Evolutionary conservation across 2,329 filamentous ascomycete genomes (phyloP).

Genomic region (Fusarium palustre): DNA sequence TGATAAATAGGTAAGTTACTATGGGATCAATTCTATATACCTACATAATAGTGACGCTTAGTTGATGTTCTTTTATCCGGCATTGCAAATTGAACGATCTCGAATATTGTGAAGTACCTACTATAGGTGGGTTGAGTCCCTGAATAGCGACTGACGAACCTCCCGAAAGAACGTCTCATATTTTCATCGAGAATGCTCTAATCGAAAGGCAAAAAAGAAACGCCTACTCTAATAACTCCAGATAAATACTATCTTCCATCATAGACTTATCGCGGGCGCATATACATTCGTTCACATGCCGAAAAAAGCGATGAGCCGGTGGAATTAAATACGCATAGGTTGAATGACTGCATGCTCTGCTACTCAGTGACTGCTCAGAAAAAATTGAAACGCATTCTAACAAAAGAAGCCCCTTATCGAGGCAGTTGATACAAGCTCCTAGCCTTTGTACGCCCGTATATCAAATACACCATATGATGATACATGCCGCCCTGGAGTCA

Average conservation of each 20-base stretch:
- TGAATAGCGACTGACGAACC: background rate
- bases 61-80: background rate
- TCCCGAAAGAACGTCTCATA: background rate
- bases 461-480: conserved; percentile 49
- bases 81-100: background rate
- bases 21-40: background rate
- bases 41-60: background rate
- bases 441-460: conserved; percentile 49
- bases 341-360: conserved; percentile 21
- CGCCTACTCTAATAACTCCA: too few species aligned
- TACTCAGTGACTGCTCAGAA: conserved; percentile 31
- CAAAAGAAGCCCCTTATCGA: conserved; percentile 44
- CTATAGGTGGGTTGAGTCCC: background rate
- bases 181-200: background rate
- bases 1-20: background rate
- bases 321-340: background rate
- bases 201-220: background rate
- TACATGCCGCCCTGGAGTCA: conserved; percentile 46
- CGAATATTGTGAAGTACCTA: background rate
- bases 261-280: background rate
- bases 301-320: background rate
- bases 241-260: too few species aligned
- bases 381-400: conserved; percentile 46
- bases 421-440: conserved; percentile 47
- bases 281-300: background rate